Evolutionary conservation across 1,139 yeast genomes (phyloP).

Genomic region (Geotrichum citri-aurantii): DNA sequence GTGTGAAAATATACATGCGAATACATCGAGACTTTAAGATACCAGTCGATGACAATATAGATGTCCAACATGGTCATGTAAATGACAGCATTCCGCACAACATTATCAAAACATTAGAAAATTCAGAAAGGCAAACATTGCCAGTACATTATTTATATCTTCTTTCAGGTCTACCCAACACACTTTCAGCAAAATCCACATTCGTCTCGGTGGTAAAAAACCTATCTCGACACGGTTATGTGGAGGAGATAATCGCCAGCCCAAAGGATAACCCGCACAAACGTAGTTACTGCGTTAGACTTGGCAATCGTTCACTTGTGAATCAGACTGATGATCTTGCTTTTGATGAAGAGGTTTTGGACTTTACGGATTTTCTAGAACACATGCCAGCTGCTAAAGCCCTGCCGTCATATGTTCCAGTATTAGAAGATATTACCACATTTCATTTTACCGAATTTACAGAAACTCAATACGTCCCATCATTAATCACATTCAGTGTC

Average conservation of each 20-base stretch:
- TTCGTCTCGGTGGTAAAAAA: conserved; percentile 5
- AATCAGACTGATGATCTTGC: neutral
- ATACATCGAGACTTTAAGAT: neutral
- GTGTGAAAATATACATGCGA: neutral
- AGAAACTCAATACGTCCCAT: neutral
- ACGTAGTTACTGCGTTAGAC: conserved; percentile 4
- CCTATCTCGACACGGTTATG: neutral
- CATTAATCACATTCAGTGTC: neutral
- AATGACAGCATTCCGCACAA: neutral
- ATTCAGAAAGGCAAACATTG: neutral
- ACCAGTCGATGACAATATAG: neutral
- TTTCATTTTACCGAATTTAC: neutral
- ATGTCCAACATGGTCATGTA: neutral
- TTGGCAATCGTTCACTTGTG: neutral
- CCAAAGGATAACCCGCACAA: neutral
- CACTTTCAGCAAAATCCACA: conserved; percentile 1
- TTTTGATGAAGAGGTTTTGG: conserved; percentile 1
- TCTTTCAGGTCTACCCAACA: conserved; percentile 2
- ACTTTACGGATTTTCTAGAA: neutral
- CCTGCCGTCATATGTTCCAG: neutral
- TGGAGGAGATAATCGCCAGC: neutral
- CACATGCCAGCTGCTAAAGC: neutral
- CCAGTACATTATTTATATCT: conserved; percentile 1
- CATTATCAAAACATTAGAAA: neutral
- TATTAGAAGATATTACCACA: neutral